Evolutionary conservation across 805 yeast genomes (phyloP), one percentile per base, ranked within the genome.

Genomic region (Priceomyces melissophilus): DNA sequence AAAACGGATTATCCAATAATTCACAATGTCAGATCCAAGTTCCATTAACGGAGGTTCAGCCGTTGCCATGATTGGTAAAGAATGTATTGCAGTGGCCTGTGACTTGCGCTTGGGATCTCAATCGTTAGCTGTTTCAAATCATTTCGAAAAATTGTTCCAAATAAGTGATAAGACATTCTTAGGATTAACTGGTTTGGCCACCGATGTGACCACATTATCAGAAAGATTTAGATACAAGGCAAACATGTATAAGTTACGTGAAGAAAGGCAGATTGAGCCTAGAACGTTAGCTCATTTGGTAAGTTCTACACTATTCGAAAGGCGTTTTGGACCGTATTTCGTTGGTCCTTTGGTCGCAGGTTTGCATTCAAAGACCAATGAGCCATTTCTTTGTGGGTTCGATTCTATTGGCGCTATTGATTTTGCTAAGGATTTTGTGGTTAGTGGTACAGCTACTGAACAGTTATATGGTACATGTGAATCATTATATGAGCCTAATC

Each of bases 401-500:
- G 99, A 93, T 68, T 78, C 85, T 49, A 93, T 93, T 59, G 99
- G 99, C 10, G 88, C 97, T 69, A 89, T 93, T 52, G 98, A 93
- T 63, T 86, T 77, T 55, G 95, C 97, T 39, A 79, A 87, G 53
- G 99, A 93, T 66, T 93, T 93, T 60, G 87, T 87, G 26, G 99
- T 93, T 12, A 75, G 89, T 47, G 99, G 99, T 44, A 93, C 99
- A 2, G 97, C 97, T 4, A 67, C 88, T n/a, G 96, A 91, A 59
- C 99, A 93, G 70, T 73, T 93, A 43, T 93, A 84, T 60, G 99
- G 99, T 64, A 91, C 93, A 97, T 95, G 99, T 68, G 99, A 93
- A 69, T 78, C 95, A 10, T 73, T 93, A 44, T 95, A 89, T 66
- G 98, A 93, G 67, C 97, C 98, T 32, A 72, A 86, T 57, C 73